Percentiles rank a stretch among this genome's conserved stretches.
Evolutionary conservation across 2,329 filamentous ascomycete genomes (phyloP).

Genomic region (Calonectria pseudoturangicola): DNA sequence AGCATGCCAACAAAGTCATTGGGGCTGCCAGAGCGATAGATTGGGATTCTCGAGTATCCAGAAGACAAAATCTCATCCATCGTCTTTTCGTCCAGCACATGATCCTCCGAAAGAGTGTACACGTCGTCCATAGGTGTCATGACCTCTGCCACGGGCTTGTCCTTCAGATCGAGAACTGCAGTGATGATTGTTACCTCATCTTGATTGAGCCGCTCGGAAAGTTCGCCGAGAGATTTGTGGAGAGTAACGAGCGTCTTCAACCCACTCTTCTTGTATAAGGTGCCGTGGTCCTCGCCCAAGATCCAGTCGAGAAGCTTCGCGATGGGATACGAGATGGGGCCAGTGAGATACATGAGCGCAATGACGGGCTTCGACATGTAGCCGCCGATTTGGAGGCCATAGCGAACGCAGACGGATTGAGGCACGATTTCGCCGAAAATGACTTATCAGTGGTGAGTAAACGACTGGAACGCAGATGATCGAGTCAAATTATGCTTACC

Average conservation of each 20-base stretch:
- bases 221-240: slow-evolving; percentile 92
- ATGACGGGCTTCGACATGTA: slow-evolving; percentile 94
- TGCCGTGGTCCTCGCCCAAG: slow-evolving; percentile 95
- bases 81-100: slow-evolving; percentile 91
- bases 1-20: slow-evolving; percentile 98
- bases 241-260: slow-evolving; percentile 96
- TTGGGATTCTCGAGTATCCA: slow-evolving; percentile 96
- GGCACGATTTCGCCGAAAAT: slow-evolving; percentile 98
- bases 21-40: slow-evolving; percentile 88
- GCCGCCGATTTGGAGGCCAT: slow-evolving; percentile 94
- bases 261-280: slow-evolving; percentile 97
- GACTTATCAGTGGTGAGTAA: slow-evolving; percentile 71
- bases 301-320: slow-evolving; percentile 96
- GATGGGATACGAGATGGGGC: slow-evolving; percentile 93
- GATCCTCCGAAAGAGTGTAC: slow-evolving; percentile 97
- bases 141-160: slow-evolving; percentile 94
- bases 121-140: slow-evolving; percentile 99
- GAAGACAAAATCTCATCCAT: slow-evolving; percentile 96
- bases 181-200: slow-evolving; percentile 99
- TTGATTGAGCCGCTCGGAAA: slow-evolving; percentile 92
- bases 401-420: slow-evolving; percentile 96
- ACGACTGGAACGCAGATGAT: slow-evolving; percentile 34
- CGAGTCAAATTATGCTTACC: slow-evolving; percentile 72
- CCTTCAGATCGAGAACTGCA: slow-evolving; percentile 95
- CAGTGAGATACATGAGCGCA: slow-evolving; percentile 92